A percentile compares a stretch with the other conserved stretches of the same genome.
These are phyloP conservation scores for Leishmania aethiopica DNA, from an alignment of 208 protist genomes.

Conservation along the genomic window DNA sequence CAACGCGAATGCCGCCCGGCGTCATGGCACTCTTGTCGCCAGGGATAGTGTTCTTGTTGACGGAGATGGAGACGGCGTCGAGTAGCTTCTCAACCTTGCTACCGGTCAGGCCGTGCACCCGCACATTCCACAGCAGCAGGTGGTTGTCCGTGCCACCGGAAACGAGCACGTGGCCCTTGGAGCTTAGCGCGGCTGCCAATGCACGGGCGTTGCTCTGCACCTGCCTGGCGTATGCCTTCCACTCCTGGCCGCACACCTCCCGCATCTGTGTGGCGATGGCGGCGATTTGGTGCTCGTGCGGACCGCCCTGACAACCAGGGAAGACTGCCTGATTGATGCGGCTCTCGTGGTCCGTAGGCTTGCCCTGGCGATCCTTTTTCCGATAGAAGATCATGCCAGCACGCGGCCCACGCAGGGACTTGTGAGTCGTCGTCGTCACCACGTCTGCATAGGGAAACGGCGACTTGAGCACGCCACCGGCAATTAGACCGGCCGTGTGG, in stretches of 20 bases:
- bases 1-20: conserved; percentile 96
- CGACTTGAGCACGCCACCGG: conserved; percentile 70
- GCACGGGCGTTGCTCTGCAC: conserved; percentile 90
- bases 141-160: conserved; percentile 98
- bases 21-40: conserved; percentile 94
- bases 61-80: conserved; percentile 90
- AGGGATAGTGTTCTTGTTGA: conserved; percentile 98
- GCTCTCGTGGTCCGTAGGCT: conserved; percentile 88
- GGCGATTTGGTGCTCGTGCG: conserved; percentile 98
- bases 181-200: conserved; percentile 81
- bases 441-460: conserved; percentile 98
- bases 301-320: conserved; percentile 97
- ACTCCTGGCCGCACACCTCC: conserved; percentile 93
- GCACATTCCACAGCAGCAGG: conserved; percentile 97
- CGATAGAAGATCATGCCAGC: conserved; percentile 98
- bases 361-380: conserved; percentile 78
- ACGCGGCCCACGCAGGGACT: conserved; percentile 98
- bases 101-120: conserved; percentile 94
- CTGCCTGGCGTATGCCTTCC: conserved; percentile 94
- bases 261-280: conserved; percentile 96
- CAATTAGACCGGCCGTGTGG: conserved; percentile 96
- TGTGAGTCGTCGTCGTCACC: conserved; percentile 99
- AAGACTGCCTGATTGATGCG: conserved; percentile 98
- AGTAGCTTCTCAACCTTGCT: conserved; percentile 97
- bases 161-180: conserved; percentile 92